Percentiles rank a stretch among this genome's conserved stretches.
Conservation (phyloP, 169 alveolate species). For the Perkinsus chesapeaki region DNA sequence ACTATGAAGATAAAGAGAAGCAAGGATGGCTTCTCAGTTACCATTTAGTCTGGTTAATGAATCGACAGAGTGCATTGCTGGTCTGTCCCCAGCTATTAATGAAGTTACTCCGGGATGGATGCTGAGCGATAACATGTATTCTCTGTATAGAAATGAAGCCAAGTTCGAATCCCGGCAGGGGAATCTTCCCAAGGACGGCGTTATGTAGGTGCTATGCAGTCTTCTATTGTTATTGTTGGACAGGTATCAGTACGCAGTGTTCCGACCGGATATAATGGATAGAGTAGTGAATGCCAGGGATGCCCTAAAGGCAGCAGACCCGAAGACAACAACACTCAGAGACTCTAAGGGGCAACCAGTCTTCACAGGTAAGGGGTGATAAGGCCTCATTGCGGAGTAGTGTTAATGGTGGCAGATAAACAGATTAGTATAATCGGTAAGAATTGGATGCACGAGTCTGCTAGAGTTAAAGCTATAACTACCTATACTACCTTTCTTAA, state of each 20-base stretch:
- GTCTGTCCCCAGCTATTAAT: not conserved
- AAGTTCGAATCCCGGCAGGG: slow-evolving; percentile 3
- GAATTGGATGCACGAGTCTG: not conserved
- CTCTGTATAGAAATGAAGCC: not conserved
- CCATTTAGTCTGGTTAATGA: not conserved
- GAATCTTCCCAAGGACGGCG: not conserved
- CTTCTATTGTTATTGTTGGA: not conserved
- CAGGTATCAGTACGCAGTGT: not conserved
- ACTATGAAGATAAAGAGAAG: not conserved
- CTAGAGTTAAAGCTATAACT: not conserved
- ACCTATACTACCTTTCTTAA: not conserved
- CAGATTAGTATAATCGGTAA: not conserved
- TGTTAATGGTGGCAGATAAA: no score
- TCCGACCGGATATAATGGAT: not conserved
- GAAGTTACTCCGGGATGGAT: not conserved
- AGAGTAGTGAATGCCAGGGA: not conserved
- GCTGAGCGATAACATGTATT: not conserved
- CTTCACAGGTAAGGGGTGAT: not conserved
- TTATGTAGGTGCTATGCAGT: not conserved
- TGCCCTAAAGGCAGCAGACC: not conserved
- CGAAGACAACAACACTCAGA: not conserved
- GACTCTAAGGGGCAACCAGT: not conserved
- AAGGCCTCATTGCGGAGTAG: not conserved
- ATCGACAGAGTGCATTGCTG: not conserved
- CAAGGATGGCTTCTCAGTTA: not conserved